Percentiles rank a stretch among this genome's conserved stretches.
These are phyloP conservation scores for Lolium perenne DNA, from an alignment of 176 grass and related monocot genomes.

Conservation along the genomic window DNA sequence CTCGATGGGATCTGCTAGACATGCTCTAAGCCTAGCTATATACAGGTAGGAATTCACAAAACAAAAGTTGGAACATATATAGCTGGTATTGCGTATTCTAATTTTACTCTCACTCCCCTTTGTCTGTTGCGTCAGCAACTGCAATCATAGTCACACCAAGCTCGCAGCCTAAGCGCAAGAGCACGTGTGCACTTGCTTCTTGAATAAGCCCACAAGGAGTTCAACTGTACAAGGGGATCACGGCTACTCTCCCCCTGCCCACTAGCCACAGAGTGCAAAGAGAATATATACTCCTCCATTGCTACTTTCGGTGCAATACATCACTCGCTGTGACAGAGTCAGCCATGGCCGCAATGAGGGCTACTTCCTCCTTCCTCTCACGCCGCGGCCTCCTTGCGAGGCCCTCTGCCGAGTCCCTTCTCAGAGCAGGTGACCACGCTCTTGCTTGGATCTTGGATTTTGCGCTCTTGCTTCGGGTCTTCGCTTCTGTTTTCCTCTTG, in stretches of 20 bases:
- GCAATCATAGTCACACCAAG: background rate
- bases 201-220: conserved; percentile 24
- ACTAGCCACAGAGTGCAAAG: conserved; percentile 4
- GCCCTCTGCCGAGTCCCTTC: conserved; percentile 22
- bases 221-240: background rate
- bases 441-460: background rate
- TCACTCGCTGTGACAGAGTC: background rate
- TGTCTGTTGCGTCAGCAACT: conserved; percentile 2
- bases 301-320: background rate
- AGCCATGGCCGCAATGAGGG: conserved; percentile 66
- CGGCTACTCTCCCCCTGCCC: background rate
- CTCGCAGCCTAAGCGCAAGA: background rate
- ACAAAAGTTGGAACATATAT: background rate
- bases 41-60: background rate
- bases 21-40: no score
- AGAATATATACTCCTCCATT: background rate
- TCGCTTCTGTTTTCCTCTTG: background rate
- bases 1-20: no score
- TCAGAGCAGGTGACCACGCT: conserved; percentile 47
- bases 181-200: background rate
- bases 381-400: conserved; percentile 23
- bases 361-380: conserved; percentile 60
- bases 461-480: background rate
- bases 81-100: background rate
- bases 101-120: background rate